Evolutionary conservation across 2,329 filamentous ascomycete species (phyloP).

Genomic region (Fusarium cicatricum): DNA sequence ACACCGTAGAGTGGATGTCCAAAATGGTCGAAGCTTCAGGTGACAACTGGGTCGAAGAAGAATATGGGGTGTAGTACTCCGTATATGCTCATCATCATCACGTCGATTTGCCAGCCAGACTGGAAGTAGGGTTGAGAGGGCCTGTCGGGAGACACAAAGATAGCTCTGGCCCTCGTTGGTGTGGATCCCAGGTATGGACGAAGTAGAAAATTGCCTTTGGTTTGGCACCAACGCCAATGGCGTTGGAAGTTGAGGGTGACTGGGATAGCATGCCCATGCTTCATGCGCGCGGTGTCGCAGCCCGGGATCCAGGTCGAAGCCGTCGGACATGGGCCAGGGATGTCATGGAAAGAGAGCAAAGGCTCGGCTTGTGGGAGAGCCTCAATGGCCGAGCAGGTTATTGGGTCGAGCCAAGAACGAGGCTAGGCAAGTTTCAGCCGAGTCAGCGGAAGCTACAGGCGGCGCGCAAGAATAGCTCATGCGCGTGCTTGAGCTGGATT

Average conservation of each 20-base stretch:
- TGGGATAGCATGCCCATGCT: conserved; percentile 33
- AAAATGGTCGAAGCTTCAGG: conserved; percentile 21
- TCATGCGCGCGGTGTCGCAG: conserved; percentile 35
- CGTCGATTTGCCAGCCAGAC: conserved; percentile 10
- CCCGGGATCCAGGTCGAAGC: conserved; percentile 16
- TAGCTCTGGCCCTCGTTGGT: conserved; percentile 4
- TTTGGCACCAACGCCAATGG: conserved; percentile 24
- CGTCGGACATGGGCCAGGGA: conserved; percentile 20
- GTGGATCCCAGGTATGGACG: conserved; percentile 12
- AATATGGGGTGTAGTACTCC: conserved; percentile 3
- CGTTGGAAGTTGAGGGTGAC: conserved; percentile 28
- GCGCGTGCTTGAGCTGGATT: conserved; percentile 34
- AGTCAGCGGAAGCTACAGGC: conserved; percentile 20
- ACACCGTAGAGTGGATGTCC: conserved; percentile 12
- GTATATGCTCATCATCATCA: conserved; percentile 5
- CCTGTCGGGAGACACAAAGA: conserved; percentile 16
- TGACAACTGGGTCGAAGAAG: conserved; percentile 13
- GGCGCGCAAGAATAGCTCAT: conserved; percentile 32
- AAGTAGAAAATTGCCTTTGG: conserved; percentile 25
- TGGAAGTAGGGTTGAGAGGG: conserved; percentile 5
- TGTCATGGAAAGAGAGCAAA: background rate
- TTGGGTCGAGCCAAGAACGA: conserved; percentile 19
- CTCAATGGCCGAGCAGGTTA: conserved; percentile 13
- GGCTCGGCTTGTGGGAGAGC: conserved; percentile 22
- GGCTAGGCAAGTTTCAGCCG: conserved; percentile 34